These are phyloP conservation scores for Hydnomerulius pinastri DNA, from an alignment of 768 basidiomycete genomes.

Conservation along the genomic window DNA sequence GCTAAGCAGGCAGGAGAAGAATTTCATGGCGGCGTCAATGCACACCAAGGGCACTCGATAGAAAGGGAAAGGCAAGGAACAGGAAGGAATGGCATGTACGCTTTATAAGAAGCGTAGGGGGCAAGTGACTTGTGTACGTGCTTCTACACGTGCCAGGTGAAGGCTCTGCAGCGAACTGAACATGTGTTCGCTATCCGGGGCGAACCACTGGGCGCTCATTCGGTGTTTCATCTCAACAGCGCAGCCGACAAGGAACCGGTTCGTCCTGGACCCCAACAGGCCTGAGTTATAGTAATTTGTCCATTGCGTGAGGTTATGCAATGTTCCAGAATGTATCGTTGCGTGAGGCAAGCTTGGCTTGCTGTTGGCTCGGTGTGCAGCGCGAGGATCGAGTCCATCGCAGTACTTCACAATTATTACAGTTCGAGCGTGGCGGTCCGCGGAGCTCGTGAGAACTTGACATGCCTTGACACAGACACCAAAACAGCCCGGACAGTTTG, in stretches of 20 bases:
- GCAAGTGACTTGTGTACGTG: not conserved
- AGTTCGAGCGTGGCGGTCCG: too few species aligned
- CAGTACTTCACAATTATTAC: not conserved
- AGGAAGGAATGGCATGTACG: not conserved
- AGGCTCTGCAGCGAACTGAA: not conserved
- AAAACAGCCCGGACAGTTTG: too few species aligned
- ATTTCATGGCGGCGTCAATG: constrained; percentile 35
- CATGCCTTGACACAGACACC: too few species aligned
- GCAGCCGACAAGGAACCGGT: not conserved
- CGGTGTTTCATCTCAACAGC: constrained; percentile 6
- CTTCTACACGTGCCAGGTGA: constrained; percentile 18
- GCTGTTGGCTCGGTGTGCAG: too few species aligned
- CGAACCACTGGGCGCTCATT: not conserved
- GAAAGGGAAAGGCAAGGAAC: constrained; percentile 2
- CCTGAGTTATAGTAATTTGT: too few species aligned
- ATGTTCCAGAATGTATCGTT: too few species aligned
- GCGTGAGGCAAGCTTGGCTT: too few species aligned
- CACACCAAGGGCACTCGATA: constrained; percentile 1
- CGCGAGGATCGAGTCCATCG: not conserved
- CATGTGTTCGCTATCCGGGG: constrained; percentile 2
- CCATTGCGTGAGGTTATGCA: too few species aligned
- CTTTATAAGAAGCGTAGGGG: constrained; percentile 19
- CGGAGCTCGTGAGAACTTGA: too few species aligned
- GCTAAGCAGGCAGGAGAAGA: constrained; percentile 31
- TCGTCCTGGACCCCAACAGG: not conserved